Percentiles rank a stretch among this genome's conserved stretches.
Evolutionary conservation across 73 alveolate species (phyloP).

Genomic region (Halteria grandinella): DNA sequence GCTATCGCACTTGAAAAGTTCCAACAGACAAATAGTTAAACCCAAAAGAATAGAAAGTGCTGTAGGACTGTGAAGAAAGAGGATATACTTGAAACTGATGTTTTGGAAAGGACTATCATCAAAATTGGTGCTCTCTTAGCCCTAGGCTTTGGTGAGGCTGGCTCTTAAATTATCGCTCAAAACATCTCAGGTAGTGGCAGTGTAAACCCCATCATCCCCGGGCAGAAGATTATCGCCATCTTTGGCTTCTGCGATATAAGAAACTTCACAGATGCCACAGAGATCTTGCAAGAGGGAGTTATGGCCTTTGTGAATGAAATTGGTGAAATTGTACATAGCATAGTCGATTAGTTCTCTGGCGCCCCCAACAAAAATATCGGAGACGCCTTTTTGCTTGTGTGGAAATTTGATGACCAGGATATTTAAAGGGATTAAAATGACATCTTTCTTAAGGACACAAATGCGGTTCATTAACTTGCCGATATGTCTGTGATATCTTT

Average conservation of each 20-base stretch:
- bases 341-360: conserved; percentile 90
- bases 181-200: conserved; percentile 96
- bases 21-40: not conserved
- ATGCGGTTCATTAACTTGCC: conserved; percentile 77
- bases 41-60: not conserved
- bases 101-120: conserved; percentile 92
- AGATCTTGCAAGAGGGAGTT: conserved; percentile 96
- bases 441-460: conserved; percentile 62
- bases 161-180: conserved; percentile 92
- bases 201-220: conserved; percentile 98
- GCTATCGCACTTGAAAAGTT: conserved; percentile 25
- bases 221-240: conserved; percentile 89
- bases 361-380: conserved; percentile 98
- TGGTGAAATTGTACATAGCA: conserved; percentile 96
- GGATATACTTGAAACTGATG: conserved; percentile 82
- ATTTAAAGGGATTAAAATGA: conserved; percentile 69
- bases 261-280: conserved; percentile 97
- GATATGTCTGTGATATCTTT: conserved; percentile 93
- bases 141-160: conserved; percentile 99
- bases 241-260: conserved; percentile 99
- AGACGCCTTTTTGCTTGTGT: conserved; percentile 97
- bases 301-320: conserved; percentile 98
- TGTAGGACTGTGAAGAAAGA: not conserved
- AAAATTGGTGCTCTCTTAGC: conserved; percentile 97
- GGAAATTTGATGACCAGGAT: conserved; percentile 91